Percentiles rank a stretch among this genome's conserved stretches.
These are phyloP conservation scores for Sparassis latifolia DNA, from an alignment of 1,284 basidiomycete species.

Conservation along the genomic window DNA sequence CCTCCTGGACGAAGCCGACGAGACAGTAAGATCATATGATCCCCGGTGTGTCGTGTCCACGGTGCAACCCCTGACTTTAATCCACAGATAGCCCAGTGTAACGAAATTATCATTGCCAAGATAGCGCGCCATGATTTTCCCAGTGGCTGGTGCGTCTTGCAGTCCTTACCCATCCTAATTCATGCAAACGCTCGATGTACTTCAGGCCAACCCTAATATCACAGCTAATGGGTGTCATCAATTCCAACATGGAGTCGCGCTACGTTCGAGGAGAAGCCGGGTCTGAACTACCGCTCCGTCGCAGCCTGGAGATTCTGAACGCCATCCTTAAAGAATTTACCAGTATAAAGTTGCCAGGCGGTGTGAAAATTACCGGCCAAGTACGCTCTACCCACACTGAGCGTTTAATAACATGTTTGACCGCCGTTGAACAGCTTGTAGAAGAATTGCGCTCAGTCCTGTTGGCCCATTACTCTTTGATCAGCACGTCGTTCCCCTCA, in stretches of 20 bases:
- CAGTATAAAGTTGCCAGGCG: constrained; percentile 58
- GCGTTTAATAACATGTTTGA: too few species aligned
- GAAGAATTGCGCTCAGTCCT: constrained; percentile 45
- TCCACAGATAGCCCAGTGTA: constrained; percentile 64
- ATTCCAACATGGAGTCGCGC: constrained; percentile 43
- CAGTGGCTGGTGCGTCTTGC: constrained; percentile 43
- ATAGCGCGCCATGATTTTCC: constrained; percentile 72
- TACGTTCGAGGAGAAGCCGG: constrained; percentile 36
- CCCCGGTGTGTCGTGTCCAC: not conserved
- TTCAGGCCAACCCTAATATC: constrained; percentile 57
- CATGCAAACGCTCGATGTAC: not conserved
- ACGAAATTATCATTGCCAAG: constrained; percentile 62
- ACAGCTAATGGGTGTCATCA: constrained; percentile 50
- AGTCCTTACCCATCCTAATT: constrained; percentile 2
- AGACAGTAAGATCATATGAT: constrained; percentile 41
- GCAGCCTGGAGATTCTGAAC: constrained; percentile 57
- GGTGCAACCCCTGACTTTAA: not conserved
- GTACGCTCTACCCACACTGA: constrained; percentile 26
- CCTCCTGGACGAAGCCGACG: constrained; percentile 68
- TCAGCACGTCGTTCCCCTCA: constrained; percentile 38
- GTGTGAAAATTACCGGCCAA: constrained; percentile 56
- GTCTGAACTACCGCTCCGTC: constrained; percentile 47
- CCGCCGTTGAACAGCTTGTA: constrained; percentile 40
- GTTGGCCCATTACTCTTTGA: constrained; percentile 51
- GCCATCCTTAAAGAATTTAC: constrained; percentile 63